Evolutionary conservation across 345 rosid genomes (phyloP), one percentile per base, ranked within the genome.

Genomic region (Erodium maritimum): DNA sequence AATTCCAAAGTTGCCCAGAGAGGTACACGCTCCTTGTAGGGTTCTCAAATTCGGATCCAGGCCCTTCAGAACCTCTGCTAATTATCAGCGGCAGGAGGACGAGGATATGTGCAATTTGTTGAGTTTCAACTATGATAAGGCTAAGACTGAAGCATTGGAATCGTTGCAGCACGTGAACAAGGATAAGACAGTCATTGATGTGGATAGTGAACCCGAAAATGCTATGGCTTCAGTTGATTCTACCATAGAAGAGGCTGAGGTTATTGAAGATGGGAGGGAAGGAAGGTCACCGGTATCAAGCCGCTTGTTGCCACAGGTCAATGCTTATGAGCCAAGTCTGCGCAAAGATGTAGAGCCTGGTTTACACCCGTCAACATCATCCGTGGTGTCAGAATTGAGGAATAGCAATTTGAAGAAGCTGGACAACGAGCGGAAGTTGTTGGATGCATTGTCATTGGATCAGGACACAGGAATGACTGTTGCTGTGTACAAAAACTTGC

Each of bases 11-110:
- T 73, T 82, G 54, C 61, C 64, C 52, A 74, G 96, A 21, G 75
- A 82, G 58, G 79, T 86, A 24, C 97, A 84, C 62, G 99, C 93
- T 4, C 99, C 99, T 25, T 82, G 87, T 22, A 78, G 96, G 71
- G 37, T 21, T 8, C 68, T 45, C 46, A 86, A 83, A 65, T 87
- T 76, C 51, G 82, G 88, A 21, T 70, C 22, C 8, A 29, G 37
- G 37, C n/a, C n/a, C n/a, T 29, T 29, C 5, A 29, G 37, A 29
- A 29, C 8, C 37, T 5, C 37, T 29, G 37, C 9, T 6, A 29
- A 5, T 29, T 29, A 6, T 29, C 37, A 29, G 37, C 5, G 37
- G 37, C 37, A 29, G 37, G 37, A 29, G 37, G 37, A 29, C 37
- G 37, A 29, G 37, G 37, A 29, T 29, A 29, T 29, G 37, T 6